phyloP scores from a whole-genome alignment of 805 yeast species.

The Pichia nanzhaoensis region DNA sequence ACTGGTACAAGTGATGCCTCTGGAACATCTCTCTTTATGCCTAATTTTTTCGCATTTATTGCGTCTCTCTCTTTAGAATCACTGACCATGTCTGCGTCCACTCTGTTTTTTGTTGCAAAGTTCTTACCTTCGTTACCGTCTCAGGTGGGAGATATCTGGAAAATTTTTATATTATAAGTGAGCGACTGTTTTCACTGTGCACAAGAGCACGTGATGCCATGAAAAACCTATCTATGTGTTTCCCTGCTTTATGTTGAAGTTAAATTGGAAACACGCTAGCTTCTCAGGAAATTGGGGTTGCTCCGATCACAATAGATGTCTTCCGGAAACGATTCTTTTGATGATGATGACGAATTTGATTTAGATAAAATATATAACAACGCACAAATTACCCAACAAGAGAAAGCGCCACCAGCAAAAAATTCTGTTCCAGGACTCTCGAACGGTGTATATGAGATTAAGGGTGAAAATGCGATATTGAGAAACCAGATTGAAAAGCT shows the following conservation, averaged over 20 bases:
- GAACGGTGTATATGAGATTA: slow-evolving; percentile 38
- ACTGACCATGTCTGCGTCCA: slow-evolving; percentile 33
- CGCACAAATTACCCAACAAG: slow-evolving; percentile 1
- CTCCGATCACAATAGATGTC: neutral
- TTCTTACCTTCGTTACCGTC: neutral
- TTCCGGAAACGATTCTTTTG: slow-evolving; percentile 8
- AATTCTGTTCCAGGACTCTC: no score
- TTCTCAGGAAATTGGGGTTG: no score
- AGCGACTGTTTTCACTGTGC: no score
- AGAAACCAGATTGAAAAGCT: slow-evolving; percentile 53
- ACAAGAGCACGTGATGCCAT: neutral
- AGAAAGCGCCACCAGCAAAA: no score
- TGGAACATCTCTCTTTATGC: slow-evolving; percentile 24
- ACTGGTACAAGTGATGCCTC: slow-evolving; percentile 77
- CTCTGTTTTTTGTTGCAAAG: neutral
- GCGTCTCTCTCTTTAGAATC: slow-evolving; percentile 44
- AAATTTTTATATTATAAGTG: no score
- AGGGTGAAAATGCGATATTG: slow-evolving; percentile 78
- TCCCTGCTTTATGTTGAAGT: no score
- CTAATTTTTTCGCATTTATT: slow-evolving; percentile 21
- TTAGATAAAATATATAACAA: slow-evolving; percentile 3
- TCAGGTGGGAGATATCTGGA: no score
- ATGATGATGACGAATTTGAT: slow-evolving; percentile 11
- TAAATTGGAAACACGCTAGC: no score
- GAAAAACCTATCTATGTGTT: no score